Evolutionary conservation across 495 filamentous ascomycete species (phyloP), one percentile per base, ranked within the genome.

Genomic region (Hypomontagnella monticulosa): DNA sequence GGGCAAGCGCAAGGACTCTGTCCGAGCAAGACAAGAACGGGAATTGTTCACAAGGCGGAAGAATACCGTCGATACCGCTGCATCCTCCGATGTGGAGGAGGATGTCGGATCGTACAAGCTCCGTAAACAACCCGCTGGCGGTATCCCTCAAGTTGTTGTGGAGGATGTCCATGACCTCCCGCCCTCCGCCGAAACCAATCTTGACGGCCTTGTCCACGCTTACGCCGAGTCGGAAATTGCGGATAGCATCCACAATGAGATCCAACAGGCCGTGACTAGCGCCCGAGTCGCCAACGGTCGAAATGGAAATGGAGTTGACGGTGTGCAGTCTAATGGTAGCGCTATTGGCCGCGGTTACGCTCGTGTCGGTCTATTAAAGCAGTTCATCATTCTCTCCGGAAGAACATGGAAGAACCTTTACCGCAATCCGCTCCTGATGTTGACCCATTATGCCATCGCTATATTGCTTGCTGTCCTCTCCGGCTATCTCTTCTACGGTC

Each of bases 361-460:
- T 52, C 89, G 94, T 55, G 78, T 97, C 60, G 87, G 96, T 18
- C 87, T 89, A 58, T 53, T 83, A 9, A 82, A 90, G 27, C 95
- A 99, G 72, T 97, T 98, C 75, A 70, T 85, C 30, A 97, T 99
- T 67, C 82, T 99, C 19, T 96, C 93, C 5, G 84, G 87, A 67
- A 87, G 95, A 27, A 99, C 96, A 0, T 98, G 96, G 96, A 90
- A 89, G 61, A 99, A 99, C 69, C 87, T 99, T 2, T 97, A 99
- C 78, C 88, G 95, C 37, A 97, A 99, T 75, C 95, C 95, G 14
- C 93, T 97, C 88, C 80, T 99, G 43, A 99, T 99, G 95, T 84
- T 99, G 46, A 97, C 96, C 0, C 95, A 99, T 79, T 99, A 99
- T 74, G 94, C 93, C n/a, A 98, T 97, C 66, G 91, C 95, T 16